These are phyloP conservation scores for Sparassis latifolia DNA, from an alignment of 1,284 basidiomycete species.

Conservation along the genomic window DNA sequence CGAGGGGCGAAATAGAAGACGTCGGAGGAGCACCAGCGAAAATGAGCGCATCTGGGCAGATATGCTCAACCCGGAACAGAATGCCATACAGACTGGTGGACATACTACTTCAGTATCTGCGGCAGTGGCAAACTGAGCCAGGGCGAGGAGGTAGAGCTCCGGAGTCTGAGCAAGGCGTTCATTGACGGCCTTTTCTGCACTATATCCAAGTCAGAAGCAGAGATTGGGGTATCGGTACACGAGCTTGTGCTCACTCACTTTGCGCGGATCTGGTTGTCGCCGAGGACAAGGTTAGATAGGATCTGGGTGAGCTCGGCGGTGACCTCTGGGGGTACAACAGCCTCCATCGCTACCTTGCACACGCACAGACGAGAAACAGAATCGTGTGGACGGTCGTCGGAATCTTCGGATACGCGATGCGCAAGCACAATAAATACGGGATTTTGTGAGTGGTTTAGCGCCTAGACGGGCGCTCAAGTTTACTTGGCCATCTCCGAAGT, in stretches of 20 bases:
- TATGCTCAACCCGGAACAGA: background rate
- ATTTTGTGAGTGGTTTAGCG: no score
- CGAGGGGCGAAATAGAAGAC: conserved; percentile 59
- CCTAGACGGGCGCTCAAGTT: no score
- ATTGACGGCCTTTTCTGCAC: conserved; percentile 74
- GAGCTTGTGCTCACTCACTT: conserved; percentile 37
- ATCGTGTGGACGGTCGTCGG: no score
- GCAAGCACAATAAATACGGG: no score
- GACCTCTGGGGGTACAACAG: conserved; percentile 54
- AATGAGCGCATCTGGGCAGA: conserved; percentile 68
- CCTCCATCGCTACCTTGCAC: conserved; percentile 28
- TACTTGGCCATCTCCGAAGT: no score
- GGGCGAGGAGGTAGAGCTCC: conserved; percentile 67
- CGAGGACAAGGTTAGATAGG: conserved; percentile 73
- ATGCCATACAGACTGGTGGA: conserved; percentile 7
- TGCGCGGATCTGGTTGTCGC: conserved; percentile 71
- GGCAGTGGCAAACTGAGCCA: conserved; percentile 66
- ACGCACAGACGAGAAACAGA: no score
- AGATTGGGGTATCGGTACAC: conserved; percentile 1
- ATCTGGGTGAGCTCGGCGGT: conserved; percentile 72
- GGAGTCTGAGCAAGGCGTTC: conserved; percentile 69
- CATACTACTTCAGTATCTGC: conserved; percentile 70
- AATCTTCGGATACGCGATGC: no score
- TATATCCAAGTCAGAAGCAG: conserved; percentile 21
- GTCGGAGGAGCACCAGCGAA: conserved; percentile 68